Conservation (phyloP, 2,329 filamentous ascomycete genomes). For the Ceratocystiopsis sp. region DNA sequence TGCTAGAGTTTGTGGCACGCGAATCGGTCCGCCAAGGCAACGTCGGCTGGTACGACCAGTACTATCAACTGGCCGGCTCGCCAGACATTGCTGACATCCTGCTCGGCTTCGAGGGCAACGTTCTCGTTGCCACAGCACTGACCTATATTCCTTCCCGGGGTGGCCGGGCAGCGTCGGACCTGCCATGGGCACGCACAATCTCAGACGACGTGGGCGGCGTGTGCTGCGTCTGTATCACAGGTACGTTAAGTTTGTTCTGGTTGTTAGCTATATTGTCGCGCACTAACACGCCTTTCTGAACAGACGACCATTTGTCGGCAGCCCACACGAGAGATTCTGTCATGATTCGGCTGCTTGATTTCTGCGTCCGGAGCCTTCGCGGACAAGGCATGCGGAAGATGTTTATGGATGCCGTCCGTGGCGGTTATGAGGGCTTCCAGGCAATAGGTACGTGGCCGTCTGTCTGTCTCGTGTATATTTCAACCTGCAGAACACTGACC, state of each 20-base stretch:
- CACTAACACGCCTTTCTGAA: not conserved
- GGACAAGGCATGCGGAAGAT: slow-evolving; percentile 34
- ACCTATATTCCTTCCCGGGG: slow-evolving; percentile 32
- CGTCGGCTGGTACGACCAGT: slow-evolving; percentile 44
- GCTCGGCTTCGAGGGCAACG: slow-evolving; percentile 30
- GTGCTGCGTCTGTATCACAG: slow-evolving; percentile 41
- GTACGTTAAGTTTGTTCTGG: slow-evolving; percentile 19
- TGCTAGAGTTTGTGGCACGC: slow-evolving; percentile 32
- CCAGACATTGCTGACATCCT: slow-evolving; percentile 34
- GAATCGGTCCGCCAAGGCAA: slow-evolving; percentile 28
- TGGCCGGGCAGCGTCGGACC: slow-evolving; percentile 28
- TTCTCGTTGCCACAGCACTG: slow-evolving; percentile 35
- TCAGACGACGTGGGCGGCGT: slow-evolving; percentile 36
- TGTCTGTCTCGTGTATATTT: too few relatives aligned
- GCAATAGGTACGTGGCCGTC: slow-evolving; percentile 28
- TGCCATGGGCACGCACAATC: slow-evolving; percentile 37
- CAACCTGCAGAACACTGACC: not conserved
- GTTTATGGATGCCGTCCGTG: slow-evolving; percentile 37
- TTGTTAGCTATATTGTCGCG: not conserved
- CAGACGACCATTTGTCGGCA: slow-evolving; percentile 26
- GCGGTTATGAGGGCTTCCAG: slow-evolving; percentile 31
- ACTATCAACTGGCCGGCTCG: slow-evolving; percentile 31
- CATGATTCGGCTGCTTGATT: slow-evolving; percentile 35
- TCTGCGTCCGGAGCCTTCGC: slow-evolving; percentile 29
- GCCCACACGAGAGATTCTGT: slow-evolving; percentile 29